Base-by-base conservation (phyloP, 1,284 basidiomycete genomes). In the Fomitopsis pinicola region DNA sequence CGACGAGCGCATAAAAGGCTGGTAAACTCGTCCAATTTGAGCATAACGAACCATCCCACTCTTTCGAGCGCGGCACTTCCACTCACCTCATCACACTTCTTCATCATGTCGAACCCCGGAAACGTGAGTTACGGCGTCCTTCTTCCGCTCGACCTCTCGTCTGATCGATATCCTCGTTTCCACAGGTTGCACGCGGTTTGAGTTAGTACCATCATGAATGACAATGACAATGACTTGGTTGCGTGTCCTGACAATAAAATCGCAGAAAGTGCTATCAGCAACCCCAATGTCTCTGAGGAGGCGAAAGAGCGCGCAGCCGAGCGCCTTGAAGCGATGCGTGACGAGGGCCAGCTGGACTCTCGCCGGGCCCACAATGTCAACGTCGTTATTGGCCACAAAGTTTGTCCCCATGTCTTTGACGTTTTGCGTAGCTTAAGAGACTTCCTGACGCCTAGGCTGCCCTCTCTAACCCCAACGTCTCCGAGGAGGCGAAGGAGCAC, bases 261-360 rank as follows among this genome's bases (percentile, higher is more conserved):
- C 28, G 30, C 19, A 52, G 61, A 73, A 71, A 78, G 78, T 35
- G 69, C 75, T 42, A 64, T 81, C 26, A 71, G 75, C 60, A 84
- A 85, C 68, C 78, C 80, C 12, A 75, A 76, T 19, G 74, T 77
- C 53, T 82, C 82, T 9, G 76, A 79, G 5, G 78, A 80, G 59
- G 79, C 82, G 1, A 84, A 84, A 67, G 71, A 75, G 55, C 76
- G 80, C 59, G 76, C 78, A 19, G 70, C 82, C 57, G 68, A 77
- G 15, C 72, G 77, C 26, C 73, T 79, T 63, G 72, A 73, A 55
- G 68, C 74, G 17, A 74, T 82, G 75, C 74, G 72, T 9, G 64
- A 69, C 42, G 62, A 62, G 2, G 66, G 63, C 19, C 55, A 65
- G 55, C 55, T 61, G 55, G 33, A 62, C 40, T 57, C 60, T 38